Base-by-base conservation (phyloP, 2,329 filamentous ascomycete species). In the Plectosphaerella sp. region DNA sequence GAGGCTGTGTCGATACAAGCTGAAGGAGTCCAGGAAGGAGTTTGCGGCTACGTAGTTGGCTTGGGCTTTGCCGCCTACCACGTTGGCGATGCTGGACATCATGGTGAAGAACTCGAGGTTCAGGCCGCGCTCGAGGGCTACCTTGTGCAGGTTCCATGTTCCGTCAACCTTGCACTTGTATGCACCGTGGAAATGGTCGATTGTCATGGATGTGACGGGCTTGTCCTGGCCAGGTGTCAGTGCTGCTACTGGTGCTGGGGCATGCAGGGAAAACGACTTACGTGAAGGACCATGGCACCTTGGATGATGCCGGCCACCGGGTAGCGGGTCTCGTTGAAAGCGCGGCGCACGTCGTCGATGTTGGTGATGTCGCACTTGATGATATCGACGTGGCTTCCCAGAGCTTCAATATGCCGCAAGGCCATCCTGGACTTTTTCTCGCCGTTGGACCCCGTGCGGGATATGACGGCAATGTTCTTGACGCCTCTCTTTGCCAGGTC, bases 141-240 rank as follows among this genome's bases (percentile, higher is more conserved):
- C 56, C 1, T 64, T 49, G 54, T 75, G 69, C 1, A 75, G 62
- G 50, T 73, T 74, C 63, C 62, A 68, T 57, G 70, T 71, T 6
- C 68, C 70, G 10, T 57, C 39, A 2, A 72, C 60, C 58, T 76
- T 76, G 51, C 61, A 58, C 1, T 53, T 33, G 15, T 68, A 49
- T 5, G 62, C 62, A 0, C 48, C 49, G 20, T 60, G 59, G 60
- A 63, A 73, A 2, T 68, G 61, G 1, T 61, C 51, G 24, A 59
- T 22, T 1, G 58, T 65, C 68, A 72, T 72, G 12, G 45, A 54
- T 45, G 61, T 57, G 16, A 50, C 61, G 1, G 58, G 54, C 7
- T 51, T 55, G 45, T 66, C 64, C 55, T 57, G 24, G 35, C n/a
- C 12, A 41, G 15, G 10, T 43, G 37, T 10, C 16, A n/a, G 10